phyloP scores from a whole-genome alignment of 805 yeast genomes.

The Saccharomycopsis javanensis region DNA sequence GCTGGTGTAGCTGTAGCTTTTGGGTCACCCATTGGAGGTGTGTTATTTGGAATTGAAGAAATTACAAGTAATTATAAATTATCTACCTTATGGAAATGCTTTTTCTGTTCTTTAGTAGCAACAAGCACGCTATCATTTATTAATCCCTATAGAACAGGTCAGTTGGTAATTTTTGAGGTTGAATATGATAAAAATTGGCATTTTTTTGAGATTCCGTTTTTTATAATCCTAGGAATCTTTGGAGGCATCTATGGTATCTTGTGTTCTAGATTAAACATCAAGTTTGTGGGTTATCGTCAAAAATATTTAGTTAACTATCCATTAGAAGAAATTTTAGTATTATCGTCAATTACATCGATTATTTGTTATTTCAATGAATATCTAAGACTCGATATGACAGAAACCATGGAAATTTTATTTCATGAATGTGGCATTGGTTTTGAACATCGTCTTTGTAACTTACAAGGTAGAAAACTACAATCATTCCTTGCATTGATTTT shows the following conservation, averaged over 20 bases:
- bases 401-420: constrained; percentile 82
- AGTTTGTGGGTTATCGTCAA: constrained; percentile 70
- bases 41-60: constrained; percentile 85
- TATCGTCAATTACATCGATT: constrained; percentile 62
- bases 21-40: constrained; percentile 96
- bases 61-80: constrained; percentile 62
- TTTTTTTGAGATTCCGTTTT: constrained; percentile 73
- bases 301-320: constrained; percentile 49
- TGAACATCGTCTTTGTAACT: constrained; percentile 34
- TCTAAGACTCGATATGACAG: constrained; percentile 85
- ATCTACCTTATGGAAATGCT: constrained; percentile 81
- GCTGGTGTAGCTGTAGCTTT: constrained; percentile 99
- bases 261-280: constrained; percentile 64
- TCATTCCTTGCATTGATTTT: constrained; percentile 40
- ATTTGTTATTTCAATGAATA: constrained; percentile 79
- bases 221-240: constrained; percentile 69
- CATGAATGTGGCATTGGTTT: constrained; percentile 58
- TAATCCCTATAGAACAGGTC: constrained; percentile 93
- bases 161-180: constrained; percentile 88
- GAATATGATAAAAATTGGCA: constrained; percentile 81
- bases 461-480: constrained; percentile 26
- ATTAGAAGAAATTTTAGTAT: constrained; percentile 56
- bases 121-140: constrained; percentile 69
- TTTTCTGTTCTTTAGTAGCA: constrained; percentile 83
- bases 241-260: constrained; percentile 87